Conservation (phyloP, 108 stramenopile species). For the Cyclotella atomus region DNA sequence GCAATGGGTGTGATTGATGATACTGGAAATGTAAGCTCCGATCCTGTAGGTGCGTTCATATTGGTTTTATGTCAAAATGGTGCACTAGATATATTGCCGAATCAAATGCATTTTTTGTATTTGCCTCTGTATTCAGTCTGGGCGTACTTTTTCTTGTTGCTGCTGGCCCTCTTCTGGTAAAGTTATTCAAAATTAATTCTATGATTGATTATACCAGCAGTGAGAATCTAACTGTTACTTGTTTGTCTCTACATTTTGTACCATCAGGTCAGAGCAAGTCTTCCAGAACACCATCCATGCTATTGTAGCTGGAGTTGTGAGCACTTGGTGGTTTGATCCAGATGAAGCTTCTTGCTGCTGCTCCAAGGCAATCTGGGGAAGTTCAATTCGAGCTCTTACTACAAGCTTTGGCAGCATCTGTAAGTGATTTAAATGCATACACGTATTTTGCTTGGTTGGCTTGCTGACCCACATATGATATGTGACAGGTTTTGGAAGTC, state of each 20-base stretch:
- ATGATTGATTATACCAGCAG: not conserved
- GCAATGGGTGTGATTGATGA: conserved; percentile 1
- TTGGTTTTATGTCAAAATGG: too few species aligned
- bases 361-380: conserved; percentile 56
- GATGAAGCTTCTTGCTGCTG: conserved; percentile 68
- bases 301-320: conserved; percentile 78
- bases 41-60: too few species aligned
- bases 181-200: not conserved
- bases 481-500: conserved; percentile 84
- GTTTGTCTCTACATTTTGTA: too few species aligned
- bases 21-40: not conserved
- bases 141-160: not conserved
- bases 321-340: conserved; percentile 91
- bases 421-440: too few species aligned
- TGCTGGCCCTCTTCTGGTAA: conserved; percentile 21
- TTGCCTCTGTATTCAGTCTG: too few species aligned
- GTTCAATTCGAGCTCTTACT: conserved; percentile 71
- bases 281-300: conserved; percentile 78
- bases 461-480: too few species aligned
- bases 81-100: too few species aligned
- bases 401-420: conserved; percentile 89
- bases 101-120: too few species aligned
- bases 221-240: not conserved
- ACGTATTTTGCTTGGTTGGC: too few species aligned
- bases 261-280: conserved; percentile 44